Evolutionary conservation across 768 basidiomycete species (phyloP).

Genomic region (Trametes meyenii): DNA sequence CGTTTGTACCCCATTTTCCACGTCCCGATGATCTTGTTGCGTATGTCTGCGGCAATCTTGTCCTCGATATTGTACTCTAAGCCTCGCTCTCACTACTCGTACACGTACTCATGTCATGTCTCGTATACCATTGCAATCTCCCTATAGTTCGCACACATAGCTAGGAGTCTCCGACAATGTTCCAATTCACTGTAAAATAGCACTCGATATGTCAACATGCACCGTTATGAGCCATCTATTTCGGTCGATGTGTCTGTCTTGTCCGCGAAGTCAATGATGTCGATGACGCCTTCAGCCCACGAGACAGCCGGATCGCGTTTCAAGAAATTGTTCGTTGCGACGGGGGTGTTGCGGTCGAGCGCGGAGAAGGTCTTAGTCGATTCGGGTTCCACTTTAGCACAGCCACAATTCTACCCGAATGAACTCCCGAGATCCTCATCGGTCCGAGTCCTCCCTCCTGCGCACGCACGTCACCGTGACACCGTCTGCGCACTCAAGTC

Average conservation of each 20-base stretch:
- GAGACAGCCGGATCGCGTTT: constrained; percentile 2
- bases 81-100: neutral
- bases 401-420: constrained; percentile 9
- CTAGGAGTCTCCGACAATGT: neutral
- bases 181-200: too few species aligned
- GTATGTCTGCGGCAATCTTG: neutral
- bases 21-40: neutral
- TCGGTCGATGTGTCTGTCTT: neutral
- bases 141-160: constrained; percentile 1
- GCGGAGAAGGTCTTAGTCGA: constrained; percentile 8
- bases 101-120: constrained; percentile 2
- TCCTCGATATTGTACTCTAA: neutral
- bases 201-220: constrained; percentile 10
- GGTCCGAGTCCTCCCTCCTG: neutral
- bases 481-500: neutral
- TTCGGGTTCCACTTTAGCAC: constrained; percentile 8
- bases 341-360: constrained; percentile 6
- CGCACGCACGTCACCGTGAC: neutral
- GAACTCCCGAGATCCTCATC: constrained; percentile 5
- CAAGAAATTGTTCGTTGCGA: constrained; percentile 14
- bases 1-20: constrained; percentile 4
- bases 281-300: neutral
- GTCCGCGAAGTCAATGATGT: too few species aligned
- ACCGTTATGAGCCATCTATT: neutral
- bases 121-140: neutral